A percentile compares a stretch with the other conserved stretches of the same genome.
These are phyloP conservation scores for Eucalyptus pauciflora DNA, from an alignment of 345 rosid genomes.

Conservation along the genomic window DNA sequence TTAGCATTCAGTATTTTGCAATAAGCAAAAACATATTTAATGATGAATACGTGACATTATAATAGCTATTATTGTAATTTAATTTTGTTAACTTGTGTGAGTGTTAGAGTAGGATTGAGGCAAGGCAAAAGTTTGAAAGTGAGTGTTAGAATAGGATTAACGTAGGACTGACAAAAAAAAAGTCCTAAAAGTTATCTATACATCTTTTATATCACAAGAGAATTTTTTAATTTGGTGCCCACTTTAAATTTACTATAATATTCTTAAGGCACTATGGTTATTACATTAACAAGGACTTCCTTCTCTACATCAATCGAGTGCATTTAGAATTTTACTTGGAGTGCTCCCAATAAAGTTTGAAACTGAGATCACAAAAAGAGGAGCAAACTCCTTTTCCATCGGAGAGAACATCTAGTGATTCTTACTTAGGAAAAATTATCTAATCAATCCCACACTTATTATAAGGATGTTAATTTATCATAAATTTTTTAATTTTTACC, in stretches of 20 bases:
- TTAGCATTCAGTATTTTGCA: background rate
- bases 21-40: background rate
- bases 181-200: background rate
- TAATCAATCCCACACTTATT: background rate
- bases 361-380: background rate
- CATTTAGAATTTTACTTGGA: background rate
- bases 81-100: background rate
- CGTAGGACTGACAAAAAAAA: background rate
- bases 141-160: too few relatives aligned
- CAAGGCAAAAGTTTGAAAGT: too few relatives aligned
- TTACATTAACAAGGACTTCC: background rate
- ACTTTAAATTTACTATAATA: background rate
- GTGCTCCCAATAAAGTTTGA: background rate
- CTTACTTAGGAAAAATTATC: background rate
- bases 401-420: background rate
- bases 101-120: too few relatives aligned
- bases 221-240: background rate
- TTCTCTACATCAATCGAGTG: background rate
- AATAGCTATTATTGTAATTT: background rate
- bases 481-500: accelerated
- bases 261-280: background rate
- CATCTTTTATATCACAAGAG: background rate
- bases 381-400: background rate
- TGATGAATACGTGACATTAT: background rate
- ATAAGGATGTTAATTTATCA: background rate